Evolutionary conservation across 1,284 basidiomycete genomes (phyloP).

Genomic region (Sporisorium iseilematis-ciliati): DNA sequence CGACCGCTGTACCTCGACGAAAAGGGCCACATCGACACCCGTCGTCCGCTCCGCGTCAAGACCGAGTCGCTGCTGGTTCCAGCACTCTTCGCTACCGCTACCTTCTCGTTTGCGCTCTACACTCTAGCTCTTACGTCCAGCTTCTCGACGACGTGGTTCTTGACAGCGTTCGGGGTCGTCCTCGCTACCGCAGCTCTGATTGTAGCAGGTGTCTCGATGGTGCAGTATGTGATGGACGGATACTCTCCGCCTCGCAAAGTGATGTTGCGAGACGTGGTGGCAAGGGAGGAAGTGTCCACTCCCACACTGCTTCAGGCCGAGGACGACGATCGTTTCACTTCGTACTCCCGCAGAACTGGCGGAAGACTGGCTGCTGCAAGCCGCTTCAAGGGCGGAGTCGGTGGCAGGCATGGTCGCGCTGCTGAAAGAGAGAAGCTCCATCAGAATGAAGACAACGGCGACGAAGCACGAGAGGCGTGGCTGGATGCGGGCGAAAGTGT

Average conservation of each 20-base stretch:
- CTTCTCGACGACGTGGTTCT: constrained; percentile 38
- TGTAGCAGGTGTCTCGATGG: constrained; percentile 8
- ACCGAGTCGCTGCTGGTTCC: constrained; percentile 39
- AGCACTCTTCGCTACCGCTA: constrained; percentile 18
- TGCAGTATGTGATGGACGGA: constrained; percentile 46
- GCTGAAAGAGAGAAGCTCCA: not conserved
- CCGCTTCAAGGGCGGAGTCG: constrained; percentile 24
- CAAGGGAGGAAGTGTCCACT: constrained; percentile 30
- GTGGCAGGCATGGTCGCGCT: constrained; percentile 17
- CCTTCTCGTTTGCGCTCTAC: constrained; percentile 51
- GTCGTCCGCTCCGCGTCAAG: constrained; percentile 31
- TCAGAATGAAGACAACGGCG: not conserved
- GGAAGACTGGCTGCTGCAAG: constrained; percentile 14
- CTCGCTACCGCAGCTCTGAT: constrained; percentile 30
- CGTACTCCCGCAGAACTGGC: constrained; percentile 28
- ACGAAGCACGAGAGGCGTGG: constrained; percentile 21
- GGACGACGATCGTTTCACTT: constrained; percentile 41
- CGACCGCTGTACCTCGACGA: constrained; percentile 53
- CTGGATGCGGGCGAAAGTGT: constrained; percentile 27
- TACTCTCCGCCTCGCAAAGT: constrained; percentile 35
- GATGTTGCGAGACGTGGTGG: constrained; percentile 37
- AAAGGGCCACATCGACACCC: constrained; percentile 55
- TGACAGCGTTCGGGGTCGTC: constrained; percentile 35
- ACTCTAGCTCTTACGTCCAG: constrained; percentile 43
- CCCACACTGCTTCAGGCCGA: constrained; percentile 30